phyloP scores from a whole-genome alignment of 148 eudicot species.

The Pouteria glomerata region DNA sequence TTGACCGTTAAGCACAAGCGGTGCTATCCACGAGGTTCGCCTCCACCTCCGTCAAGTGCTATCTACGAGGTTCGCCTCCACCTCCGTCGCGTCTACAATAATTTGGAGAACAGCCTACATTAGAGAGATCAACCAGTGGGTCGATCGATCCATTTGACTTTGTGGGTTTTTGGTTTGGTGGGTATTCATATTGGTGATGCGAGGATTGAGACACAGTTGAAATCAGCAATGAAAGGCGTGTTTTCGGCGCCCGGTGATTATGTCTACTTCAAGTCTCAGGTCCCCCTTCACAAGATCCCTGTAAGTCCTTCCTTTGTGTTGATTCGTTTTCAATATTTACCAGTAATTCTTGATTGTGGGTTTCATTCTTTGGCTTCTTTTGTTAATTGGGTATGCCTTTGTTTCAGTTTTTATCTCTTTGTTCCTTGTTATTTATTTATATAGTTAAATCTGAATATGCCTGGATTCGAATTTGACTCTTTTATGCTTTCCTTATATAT shows the following conservation, averaged over 20 bases:
- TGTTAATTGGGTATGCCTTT: constrained; percentile 9
- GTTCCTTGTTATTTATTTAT: background rate
- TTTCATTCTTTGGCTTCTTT: constrained; percentile 7
- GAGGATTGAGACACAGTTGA: background rate
- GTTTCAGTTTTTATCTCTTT: constrained; percentile 4
- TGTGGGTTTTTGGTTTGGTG: constrained; percentile 2
- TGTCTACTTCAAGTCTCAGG: constrained; percentile 93
- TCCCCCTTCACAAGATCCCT: constrained; percentile 98
- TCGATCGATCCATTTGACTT: background rate
- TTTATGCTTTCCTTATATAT: background rate
- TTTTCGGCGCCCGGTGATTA: constrained; percentile 90
- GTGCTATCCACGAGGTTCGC: no score
- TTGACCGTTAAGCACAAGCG: no score
- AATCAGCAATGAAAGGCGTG: constrained; percentile 50
- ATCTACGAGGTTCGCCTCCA: no score
- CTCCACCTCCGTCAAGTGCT: no score
- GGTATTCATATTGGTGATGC: background rate
- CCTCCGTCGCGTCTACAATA: no score
- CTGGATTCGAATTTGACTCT: background rate
- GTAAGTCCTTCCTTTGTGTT: constrained; percentile 30
- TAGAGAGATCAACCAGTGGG: background rate
- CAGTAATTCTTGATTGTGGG: constrained; percentile 4
- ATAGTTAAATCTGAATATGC: no score
- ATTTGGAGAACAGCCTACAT: no score
- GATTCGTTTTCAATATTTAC: constrained; percentile 7